Conservation (phyloP, 2,329 filamentous ascomycete genomes). For the Colletotrichum camelliae region DNA sequence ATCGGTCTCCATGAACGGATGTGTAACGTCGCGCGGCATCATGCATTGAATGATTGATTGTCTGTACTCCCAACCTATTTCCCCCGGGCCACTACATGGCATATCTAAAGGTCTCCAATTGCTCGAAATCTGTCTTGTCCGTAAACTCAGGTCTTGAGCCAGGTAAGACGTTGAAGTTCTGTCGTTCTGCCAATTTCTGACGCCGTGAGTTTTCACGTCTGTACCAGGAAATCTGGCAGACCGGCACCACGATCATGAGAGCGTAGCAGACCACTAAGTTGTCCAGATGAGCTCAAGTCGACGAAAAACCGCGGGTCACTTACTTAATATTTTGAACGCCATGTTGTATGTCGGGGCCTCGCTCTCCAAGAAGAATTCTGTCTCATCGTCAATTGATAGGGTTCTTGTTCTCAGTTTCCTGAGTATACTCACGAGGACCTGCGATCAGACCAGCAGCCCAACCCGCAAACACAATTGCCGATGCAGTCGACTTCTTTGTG, state of each 20-base stretch:
- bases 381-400: rapidly evolving
- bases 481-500: not conserved
- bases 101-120: not conserved
- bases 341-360: not conserved
- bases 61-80: not conserved
- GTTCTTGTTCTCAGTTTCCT: rapidly evolving
- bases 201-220: not conserved
- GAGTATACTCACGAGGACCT: not conserved
- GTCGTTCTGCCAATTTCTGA: not conserved
- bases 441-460: not conserved
- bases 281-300: not conserved
- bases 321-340: not conserved
- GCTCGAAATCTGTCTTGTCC: not conserved
- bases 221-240: not conserved
- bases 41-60: not conserved
- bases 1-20: not conserved
- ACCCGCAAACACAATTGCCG: not conserved
- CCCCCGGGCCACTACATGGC: not conserved
- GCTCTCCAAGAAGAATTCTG: not conserved
- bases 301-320: not conserved
- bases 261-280: not conserved
- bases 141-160: rapidly evolving
- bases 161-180: not conserved
- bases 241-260: not conserved
- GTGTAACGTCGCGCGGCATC: not conserved